Percentiles rank a stretch among this genome's conserved stretches.
Conservation (phyloP, 2,329 filamentous ascomycete genomes). For the Amphichorda felina region DNA sequence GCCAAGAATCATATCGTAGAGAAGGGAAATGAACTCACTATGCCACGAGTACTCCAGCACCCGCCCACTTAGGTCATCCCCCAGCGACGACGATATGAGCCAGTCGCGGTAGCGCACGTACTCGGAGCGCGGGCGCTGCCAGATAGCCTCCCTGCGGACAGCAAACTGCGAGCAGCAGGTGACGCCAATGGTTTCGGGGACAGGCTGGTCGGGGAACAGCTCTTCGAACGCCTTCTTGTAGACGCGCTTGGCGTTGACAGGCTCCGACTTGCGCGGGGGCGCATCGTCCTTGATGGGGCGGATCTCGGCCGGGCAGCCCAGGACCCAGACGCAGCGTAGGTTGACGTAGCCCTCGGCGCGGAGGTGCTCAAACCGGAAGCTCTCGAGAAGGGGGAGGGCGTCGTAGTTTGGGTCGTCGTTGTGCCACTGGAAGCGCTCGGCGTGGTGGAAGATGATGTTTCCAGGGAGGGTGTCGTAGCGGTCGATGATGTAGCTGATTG, state of each 20-base stretch:
- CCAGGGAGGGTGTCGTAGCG: constrained; percentile 32
- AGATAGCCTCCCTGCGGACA: constrained; percentile 40
- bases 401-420: constrained; percentile 42
- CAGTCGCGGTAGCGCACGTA: constrained; percentile 47
- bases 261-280: constrained; percentile 19
- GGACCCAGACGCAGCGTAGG: constrained; percentile 45
- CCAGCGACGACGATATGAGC: constrained; percentile 42
- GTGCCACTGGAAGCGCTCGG: constrained; percentile 38
- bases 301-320: constrained; percentile 41
- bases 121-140: constrained; percentile 31
- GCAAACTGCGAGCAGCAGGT: constrained; percentile 58
- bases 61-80: constrained; percentile 43
- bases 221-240: constrained; percentile 29
- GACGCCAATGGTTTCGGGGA: constrained; percentile 38
- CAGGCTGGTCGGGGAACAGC: constrained; percentile 24
- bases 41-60: constrained; percentile 58
- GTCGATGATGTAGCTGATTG: constrained; percentile 35
- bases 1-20: background rate
- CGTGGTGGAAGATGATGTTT: constrained; percentile 34
- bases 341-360: constrained; percentile 45
- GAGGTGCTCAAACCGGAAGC: constrained; percentile 36
- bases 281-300: constrained; percentile 22
- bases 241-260: constrained; percentile 25
- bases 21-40: constrained; percentile 29
- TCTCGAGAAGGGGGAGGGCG: constrained; percentile 35